Base-by-base conservation (phyloP, 306 rosid genomes). In the Delonix regia region DNA sequence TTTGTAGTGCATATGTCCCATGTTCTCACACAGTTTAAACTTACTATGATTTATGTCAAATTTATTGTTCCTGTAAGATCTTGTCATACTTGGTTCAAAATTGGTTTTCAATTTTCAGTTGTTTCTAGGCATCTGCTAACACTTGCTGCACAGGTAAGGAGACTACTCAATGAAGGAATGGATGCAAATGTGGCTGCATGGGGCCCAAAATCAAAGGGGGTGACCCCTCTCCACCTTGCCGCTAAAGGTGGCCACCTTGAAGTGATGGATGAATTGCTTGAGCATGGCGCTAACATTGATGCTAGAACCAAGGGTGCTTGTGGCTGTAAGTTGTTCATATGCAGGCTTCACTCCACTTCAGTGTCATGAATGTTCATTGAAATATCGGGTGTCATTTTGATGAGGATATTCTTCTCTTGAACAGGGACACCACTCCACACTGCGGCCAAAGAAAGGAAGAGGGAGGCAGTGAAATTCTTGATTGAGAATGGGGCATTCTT, bases 361-460 rank as follows among this genome's bases (percentile, higher is more conserved):
- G 51, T 81, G 62, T 24, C 52, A 42, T 41, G 24, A 53, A 5
- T 71, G 44, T 7, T 19, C 19, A 11, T 71, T 21, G 19, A 55
- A 60, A 21, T 68, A 39, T 39, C 21, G 16, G 5, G 45, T 64
- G 28, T 66, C 57, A 13, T 47, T 34, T 24, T 84, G 25, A 75
- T 24, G 71, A 22, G 48, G 13, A 34, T 61, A 27, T 51, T 52
- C 12, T 61, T 45, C 18, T 3, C 51, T 9, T 3, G 51, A 39
- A 70, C 82, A 93, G 98, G 98, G 98, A 94, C 98, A 33, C 98
- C 98, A 0, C 96, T 94, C 48, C 98, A 94, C 85, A 87, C 74
- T 74, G 97, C 98, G 38, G 97, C 97, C 7, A 94, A 94, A 80
- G 97, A 91, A 76, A 87, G 94, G 84, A 94, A 94, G 84, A 92